phyloP scores from a whole-genome alignment of 208 protist species.

The Trichomonas gallinae region DNA sequence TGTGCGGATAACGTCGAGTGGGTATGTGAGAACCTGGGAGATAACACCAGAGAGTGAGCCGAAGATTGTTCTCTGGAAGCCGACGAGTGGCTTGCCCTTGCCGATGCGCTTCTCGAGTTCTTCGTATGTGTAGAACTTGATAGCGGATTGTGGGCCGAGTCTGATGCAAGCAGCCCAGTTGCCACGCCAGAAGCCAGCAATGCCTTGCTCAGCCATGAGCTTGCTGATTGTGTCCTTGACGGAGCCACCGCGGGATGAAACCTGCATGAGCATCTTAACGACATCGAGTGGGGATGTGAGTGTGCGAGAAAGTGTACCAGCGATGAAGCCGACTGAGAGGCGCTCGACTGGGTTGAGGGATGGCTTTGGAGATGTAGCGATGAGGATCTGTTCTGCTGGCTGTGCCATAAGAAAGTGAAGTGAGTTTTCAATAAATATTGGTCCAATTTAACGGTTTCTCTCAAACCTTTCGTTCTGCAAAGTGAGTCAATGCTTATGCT shows the following conservation, averaged over 20 bases:
- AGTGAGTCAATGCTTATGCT: too few relatives aligned
- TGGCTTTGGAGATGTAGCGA: constrained; percentile 1
- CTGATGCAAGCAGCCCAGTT: neutral
- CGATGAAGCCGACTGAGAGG: neutral
- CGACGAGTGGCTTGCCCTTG: neutral
- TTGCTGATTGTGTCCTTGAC: neutral
- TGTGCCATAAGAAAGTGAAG: neutral
- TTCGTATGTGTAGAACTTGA: constrained; percentile 7
- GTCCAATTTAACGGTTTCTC: neutral
- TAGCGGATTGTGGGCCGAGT: neutral
- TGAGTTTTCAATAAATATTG: neutral
- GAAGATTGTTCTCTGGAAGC: neutral
- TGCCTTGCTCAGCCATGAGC: neutral
- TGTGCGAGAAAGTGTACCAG: constrained; percentile 7
- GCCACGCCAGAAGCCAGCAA: neutral
- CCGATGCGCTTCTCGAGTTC: neutral
- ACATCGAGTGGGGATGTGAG: constrained; percentile 15
- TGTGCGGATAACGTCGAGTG: constrained; percentile 1
- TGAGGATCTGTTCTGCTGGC: neutral
- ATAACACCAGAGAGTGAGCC: neutral
- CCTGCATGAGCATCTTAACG: constrained; percentile 24
- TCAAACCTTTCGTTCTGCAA: neutral
- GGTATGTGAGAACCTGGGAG: constrained; percentile 4
- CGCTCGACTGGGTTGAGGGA: neutral
- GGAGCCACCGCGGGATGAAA: neutral